Evolutionary conservation across 371 early-diverging fungal genomes (phyloP), one percentile per base, ranked within the genome.

Genomic region (Smittium mucronatum): DNA sequence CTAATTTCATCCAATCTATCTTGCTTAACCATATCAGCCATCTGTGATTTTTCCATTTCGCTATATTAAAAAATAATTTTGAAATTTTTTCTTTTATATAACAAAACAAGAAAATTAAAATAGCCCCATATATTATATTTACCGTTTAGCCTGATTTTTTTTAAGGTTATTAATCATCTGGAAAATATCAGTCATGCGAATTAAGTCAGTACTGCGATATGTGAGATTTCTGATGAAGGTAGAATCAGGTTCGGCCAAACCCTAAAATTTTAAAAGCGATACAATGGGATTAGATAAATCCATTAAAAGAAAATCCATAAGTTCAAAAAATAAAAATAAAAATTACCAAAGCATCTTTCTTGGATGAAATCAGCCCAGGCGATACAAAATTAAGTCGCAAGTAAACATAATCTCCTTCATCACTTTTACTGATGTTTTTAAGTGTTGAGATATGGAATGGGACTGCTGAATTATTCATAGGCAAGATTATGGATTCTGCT

Each of bases 401-500:
- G 78, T 92, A 90, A n/a, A 89, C 86, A 71, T 83, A 89, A 33
- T 95, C 95, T 57, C 93, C 93, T 82, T 99, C 99, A 67, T 97
- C 98, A 59, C 86, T 89, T 78, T 98, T 94, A 78, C 91, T 90
- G 2, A 91, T 90, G 76, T 93, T 98, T 74, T 99, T 99, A 35
- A 99, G 79, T 0, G 93, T 93, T 21, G 93, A 90, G 64, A 99
- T 92, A 81, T 99, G 99, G 87, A 99, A 98, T 29, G 99, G 99
- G 1, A 99, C 98, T 0, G 97, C 90, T 77, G 91, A 87, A 35
- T 97, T 97, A 74, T 94, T 93, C 47, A 99, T 90, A 1, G 99
- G 99, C 33, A 99, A 80, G 61, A 99, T 86, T 66, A 99, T 84
- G 11, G 95, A 82, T 64, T 95, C 92, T 36, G 84, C 87, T 47